Base-by-base conservation (phyloP, 441 rosid species). In the Arabidopsis hybrid region DNA sequence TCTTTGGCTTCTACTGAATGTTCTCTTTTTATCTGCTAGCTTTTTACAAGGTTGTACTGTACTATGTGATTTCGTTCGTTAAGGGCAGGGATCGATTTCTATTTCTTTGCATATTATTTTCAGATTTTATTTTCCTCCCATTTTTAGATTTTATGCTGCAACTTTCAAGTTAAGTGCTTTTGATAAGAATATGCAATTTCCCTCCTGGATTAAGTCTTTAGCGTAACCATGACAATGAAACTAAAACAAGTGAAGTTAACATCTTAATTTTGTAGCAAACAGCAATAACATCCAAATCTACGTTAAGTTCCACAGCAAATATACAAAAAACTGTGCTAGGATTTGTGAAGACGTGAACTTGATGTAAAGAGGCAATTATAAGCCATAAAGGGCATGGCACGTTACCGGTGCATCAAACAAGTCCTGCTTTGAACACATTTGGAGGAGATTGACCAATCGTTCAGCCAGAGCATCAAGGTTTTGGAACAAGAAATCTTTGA, bases 31-130 rank as follows among this genome's bases (percentile, higher is more conserved):
- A 40, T 29, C 42, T 73, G 14, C 56, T 67, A 74, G 45, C 36
- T 61, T 32, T 43, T 74, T 45, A 50, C 14, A 29, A 67, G 56
- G 35, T 51, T 67, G 56, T 61, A 60, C n/a, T 45, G 59, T 75
- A 68, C 79, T 36, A 21, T 61, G 51, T 68, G 64, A 38, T 26
- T 53, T 67, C 64, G 6, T n/a, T 51, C n/a, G 10, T 52, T 0
- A 60, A 68, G 58, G 36, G 29, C 6, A 43, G 4, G 42, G 64
- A 75, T 61, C 59, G 21, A 60, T 34, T 34, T 58, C n/a, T 8
- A 2, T 17, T 14, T 66, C 53, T 14, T 14, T 57, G 59, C 51
- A 45, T 7, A 9, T n/a, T 6, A 34, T 31, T n/a, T 12, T 52
- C 21, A n/a, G 17, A 4, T 17, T 52, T 6, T 17, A 14, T 8